Conservation (phyloP, 495 filamentous ascomycete species). For the Xylaria venustula region DNA sequence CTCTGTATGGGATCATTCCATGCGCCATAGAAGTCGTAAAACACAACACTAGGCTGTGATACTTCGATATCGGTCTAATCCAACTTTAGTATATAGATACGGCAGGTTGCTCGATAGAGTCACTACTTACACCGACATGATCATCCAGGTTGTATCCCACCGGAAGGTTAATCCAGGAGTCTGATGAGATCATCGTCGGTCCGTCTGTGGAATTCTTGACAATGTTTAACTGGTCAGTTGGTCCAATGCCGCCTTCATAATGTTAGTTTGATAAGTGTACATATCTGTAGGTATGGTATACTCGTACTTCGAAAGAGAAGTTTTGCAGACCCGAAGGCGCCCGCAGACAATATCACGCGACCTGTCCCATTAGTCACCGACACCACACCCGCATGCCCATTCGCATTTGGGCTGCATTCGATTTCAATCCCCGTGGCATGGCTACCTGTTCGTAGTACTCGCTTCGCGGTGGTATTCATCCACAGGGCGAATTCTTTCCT, state of each 20-base stretch:
- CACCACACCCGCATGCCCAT: slow-evolving; percentile 49
- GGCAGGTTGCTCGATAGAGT: neutral
- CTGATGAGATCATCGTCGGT: slow-evolving; percentile 38
- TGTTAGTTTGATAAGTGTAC: neutral
- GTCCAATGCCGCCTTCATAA: slow-evolving; percentile 52
- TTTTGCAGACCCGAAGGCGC: slow-evolving; percentile 61
- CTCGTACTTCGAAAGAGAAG: slow-evolving; percentile 44
- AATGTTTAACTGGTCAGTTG: slow-evolving; percentile 46
- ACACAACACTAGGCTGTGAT: slow-evolving; percentile 49
- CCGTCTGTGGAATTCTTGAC: slow-evolving; percentile 47
- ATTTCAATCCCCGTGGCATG: slow-evolving; percentile 61
- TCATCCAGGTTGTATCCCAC: slow-evolving; percentile 65
- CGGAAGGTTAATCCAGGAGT: slow-evolving; percentile 61
- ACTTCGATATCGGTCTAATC: slow-evolving; percentile 53
- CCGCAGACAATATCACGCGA: slow-evolving; percentile 59
- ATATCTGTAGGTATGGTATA: neutral
- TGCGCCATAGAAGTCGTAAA: slow-evolving; percentile 58
- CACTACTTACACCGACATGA: slow-evolving; percentile 48
- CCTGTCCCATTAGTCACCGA: slow-evolving; percentile 53
- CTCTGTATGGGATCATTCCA: slow-evolving; percentile 32
- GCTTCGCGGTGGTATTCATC: slow-evolving; percentile 56
- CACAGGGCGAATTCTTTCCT: slow-evolving; percentile 60
- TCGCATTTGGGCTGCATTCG: slow-evolving; percentile 44
- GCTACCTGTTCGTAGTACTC: slow-evolving; percentile 56
- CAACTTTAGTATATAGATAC: neutral